Evolutionary conservation across 2,329 filamentous ascomycete genomes (phyloP).

Genomic region (Sphaerulina vaccinii): DNA sequence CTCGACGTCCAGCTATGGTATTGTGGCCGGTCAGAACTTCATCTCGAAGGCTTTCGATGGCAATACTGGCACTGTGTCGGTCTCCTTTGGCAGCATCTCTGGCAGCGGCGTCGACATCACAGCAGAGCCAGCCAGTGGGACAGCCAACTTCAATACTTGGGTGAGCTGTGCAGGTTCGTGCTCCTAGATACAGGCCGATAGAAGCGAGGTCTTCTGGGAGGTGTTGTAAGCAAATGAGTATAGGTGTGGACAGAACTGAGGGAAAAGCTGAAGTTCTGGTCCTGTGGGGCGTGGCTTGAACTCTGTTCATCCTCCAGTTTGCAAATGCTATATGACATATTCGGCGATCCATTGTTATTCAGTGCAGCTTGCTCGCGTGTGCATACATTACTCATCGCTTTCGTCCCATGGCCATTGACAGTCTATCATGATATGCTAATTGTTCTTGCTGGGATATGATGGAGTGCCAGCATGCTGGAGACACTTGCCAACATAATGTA

Average conservation of each 20-base stretch:
- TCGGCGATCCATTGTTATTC: no score
- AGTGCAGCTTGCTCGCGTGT: no score
- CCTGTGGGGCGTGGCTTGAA: background rate
- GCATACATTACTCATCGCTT: no score
- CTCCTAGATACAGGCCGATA: background rate
- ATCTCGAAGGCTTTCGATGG: conserved; percentile 39
- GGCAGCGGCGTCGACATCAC: conserved; percentile 39
- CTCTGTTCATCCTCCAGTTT: background rate
- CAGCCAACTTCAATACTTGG: conserved; percentile 31
- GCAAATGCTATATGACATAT: no score
- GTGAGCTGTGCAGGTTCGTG: conserved; percentile 21
- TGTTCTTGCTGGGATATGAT: no score
- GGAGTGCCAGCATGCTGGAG: no score
- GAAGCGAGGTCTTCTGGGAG: background rate
- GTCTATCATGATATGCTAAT: no score
- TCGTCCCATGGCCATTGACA: no score
- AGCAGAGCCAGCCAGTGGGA: conserved; percentile 23
- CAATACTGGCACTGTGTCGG: conserved; percentile 43
- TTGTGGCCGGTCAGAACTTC: conserved; percentile 25
- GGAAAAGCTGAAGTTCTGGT: background rate
- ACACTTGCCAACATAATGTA: no score
- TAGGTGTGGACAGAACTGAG: background rate
- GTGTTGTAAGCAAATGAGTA: background rate
- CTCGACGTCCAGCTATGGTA: conserved; percentile 23
- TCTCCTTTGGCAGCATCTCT: conserved; percentile 37